Base-by-base conservation (phyloP, 169 alveolate species). In the Plasmodium sp. region DNA sequence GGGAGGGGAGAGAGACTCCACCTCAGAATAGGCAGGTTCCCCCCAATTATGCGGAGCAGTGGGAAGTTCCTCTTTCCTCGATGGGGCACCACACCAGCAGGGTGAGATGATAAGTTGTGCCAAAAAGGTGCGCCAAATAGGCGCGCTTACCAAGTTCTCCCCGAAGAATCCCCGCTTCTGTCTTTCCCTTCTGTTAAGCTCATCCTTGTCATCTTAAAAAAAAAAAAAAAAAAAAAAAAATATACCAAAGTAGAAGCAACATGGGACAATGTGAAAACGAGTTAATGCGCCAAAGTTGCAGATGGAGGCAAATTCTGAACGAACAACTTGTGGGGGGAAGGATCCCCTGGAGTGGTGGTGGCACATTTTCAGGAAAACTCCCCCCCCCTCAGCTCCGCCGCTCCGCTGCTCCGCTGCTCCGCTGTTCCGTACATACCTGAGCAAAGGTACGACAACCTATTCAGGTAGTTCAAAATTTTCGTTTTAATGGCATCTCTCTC, bases 401-500 rank as follows among this genome's bases (percentile, higher is more conserved):
- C 7, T 3, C 22, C 9, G 6, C 27, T 22, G 27, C 27, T 22
- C 27, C n/a, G n/a, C n/a, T n/a, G n/a, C n/a, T 9, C 0, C 9
- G 9, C 56, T 34, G 12, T n/a, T 3, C 22, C 9, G 6, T 34
- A 34, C 39, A 22, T 90, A 90, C 94, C 94, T 79, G 73, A 62
- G 31, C 88, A 90, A 7, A 90, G 72, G 74, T 90, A 43, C 7
- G 83, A 79, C 72, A 90, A 80, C 56, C 94, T 90, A 62, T 90
- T 90, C 36, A 90, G 12, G 72, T 90, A 43, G 36, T 79, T 90
- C 82, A 90, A 27, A 79, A 90, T 90, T 80, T 90, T 90, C 54
- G 94, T n/a, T 43, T 71, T 90, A 58, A 90, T 90, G 45, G 62
- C 56, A 58, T 90, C 90, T 67, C 90, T 79, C 58, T 80, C 91